A percentile compares a stretch with the other conserved stretches of the same genome.
phyloP scores from a whole-genome alignment of 2,329 filamentous ascomycete genomes.

The Claviceps sp. region DNA sequence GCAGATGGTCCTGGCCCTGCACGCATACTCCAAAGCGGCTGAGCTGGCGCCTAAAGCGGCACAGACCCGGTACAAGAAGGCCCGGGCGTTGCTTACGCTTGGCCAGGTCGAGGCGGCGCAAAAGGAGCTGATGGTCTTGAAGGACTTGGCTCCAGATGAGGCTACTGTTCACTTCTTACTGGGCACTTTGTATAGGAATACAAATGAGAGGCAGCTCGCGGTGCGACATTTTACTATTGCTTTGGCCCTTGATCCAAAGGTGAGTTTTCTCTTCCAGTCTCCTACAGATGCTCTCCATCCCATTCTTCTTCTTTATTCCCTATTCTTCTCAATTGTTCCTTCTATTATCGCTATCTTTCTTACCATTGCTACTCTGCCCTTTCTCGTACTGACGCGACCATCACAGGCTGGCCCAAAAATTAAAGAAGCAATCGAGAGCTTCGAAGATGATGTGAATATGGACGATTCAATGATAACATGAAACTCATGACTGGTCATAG shows the following conservation, averaged over 20 bases:
- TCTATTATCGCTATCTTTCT: background rate
- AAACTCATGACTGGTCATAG: background rate
- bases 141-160: slow-evolving; percentile 85
- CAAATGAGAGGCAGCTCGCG: slow-evolving; percentile 64
- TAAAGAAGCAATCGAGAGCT: slow-evolving; percentile 89
- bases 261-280: slow-evolving; percentile 27
- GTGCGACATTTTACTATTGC: slow-evolving; percentile 91
- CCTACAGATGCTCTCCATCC: too few relatives aligned
- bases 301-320: background rate
- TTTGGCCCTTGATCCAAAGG: slow-evolving; percentile 91
- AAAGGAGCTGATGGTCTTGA: slow-evolving; percentile 72
- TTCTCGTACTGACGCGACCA: background rate
- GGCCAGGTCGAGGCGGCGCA: slow-evolving; percentile 59
- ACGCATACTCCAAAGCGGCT: slow-evolving; percentile 71
- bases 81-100: slow-evolving; percentile 69
- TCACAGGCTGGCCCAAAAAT: slow-evolving; percentile 76
- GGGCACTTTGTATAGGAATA: slow-evolving; percentile 64
- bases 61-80: slow-evolving; percentile 85
- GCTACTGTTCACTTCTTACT: slow-evolving; percentile 92
- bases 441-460: slow-evolving; percentile 68
- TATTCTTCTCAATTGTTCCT: background rate
- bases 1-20: slow-evolving; percentile 62
- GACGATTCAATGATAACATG: slow-evolving; percentile 51
- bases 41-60: slow-evolving; percentile 70
- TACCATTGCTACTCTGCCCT: background rate